Conservation (phyloP, 1,139 yeast genomes). For the Blastobotrys illinoisensis region DNA sequence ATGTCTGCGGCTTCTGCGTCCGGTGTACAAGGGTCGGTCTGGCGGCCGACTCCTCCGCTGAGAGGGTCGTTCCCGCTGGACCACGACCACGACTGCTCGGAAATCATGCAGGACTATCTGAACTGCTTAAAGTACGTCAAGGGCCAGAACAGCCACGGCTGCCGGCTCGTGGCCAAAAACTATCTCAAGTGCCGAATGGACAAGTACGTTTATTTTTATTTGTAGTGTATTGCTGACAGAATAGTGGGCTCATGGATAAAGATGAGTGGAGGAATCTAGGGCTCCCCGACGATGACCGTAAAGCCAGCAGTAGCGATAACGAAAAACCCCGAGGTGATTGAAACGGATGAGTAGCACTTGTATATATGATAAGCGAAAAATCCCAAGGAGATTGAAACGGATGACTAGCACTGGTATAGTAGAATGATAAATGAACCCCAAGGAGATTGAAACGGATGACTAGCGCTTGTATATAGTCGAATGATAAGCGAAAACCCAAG, state of each 20-base stretch:
- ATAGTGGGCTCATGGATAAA: slow-evolving; percentile 64
- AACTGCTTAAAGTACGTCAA: slow-evolving; percentile 71
- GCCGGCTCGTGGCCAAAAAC: slow-evolving; percentile 74
- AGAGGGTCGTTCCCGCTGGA: slow-evolving; percentile 95
- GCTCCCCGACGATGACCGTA: slow-evolving; percentile 61
- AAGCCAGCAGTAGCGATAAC: too few relatives aligned
- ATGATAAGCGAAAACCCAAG: too few relatives aligned
- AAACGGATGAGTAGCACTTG: neutral
- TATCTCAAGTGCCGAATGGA: slow-evolving; percentile 90
- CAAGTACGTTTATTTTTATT: slow-evolving; percentile 32
- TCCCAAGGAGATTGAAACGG: too few relatives aligned
- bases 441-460: too few relatives aligned
- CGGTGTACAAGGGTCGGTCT: slow-evolving; percentile 3
- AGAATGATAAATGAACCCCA: too few relatives aligned
- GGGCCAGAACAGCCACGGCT: slow-evolving; percentile 84
- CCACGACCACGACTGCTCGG: slow-evolving; percentile 80
- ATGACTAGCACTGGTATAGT: too few relatives aligned
- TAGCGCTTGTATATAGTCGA: too few relatives aligned
- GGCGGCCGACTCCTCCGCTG: slow-evolving; percentile 88
- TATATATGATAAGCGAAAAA: too few relatives aligned
- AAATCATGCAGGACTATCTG: slow-evolving; percentile 68
- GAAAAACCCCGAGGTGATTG: slow-evolving; percentile 12
- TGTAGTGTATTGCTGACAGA: slow-evolving; percentile 2
- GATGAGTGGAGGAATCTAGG: slow-evolving; percentile 84
- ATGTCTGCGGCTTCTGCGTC: slow-evolving; percentile 7